Evolutionary conservation across 2,329 filamentous ascomycete genomes (phyloP).

Genomic region (Chalaropsis thielavioides): DNA sequence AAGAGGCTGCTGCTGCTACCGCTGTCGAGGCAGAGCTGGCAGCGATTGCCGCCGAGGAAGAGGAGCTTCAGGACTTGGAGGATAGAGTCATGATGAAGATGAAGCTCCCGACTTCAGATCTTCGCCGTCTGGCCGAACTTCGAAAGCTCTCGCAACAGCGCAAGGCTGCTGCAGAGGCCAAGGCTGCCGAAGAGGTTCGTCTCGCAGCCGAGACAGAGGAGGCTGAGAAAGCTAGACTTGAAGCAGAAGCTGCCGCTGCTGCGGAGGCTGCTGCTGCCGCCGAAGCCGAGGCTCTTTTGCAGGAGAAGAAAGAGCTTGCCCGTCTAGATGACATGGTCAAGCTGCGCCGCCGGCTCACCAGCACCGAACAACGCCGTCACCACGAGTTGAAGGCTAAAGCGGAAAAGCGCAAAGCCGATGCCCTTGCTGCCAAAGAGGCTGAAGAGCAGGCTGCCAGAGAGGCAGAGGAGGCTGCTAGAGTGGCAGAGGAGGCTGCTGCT

Average conservation of each 20-base stretch:
- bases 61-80: slow-evolving; percentile 22
- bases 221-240: slow-evolving; percentile 3
- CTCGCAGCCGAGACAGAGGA: slow-evolving; percentile 1
- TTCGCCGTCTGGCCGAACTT: not conserved
- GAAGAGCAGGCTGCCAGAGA: slow-evolving; percentile 22
- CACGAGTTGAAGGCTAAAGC: slow-evolving; percentile 9
- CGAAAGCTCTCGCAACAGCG: slow-evolving; percentile 24
- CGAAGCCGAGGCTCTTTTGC: slow-evolving; percentile 22
- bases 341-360: slow-evolving; percentile 11
- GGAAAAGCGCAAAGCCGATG: slow-evolving; percentile 23
- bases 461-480: slow-evolving; percentile 22
- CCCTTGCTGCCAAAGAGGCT: slow-evolving; percentile 23
- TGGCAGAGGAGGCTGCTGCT: slow-evolving; percentile 22
- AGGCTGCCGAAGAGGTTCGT: slow-evolving; percentile 20
- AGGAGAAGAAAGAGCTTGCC: slow-evolving; percentile 23
- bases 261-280: slow-evolving; percentile 18
- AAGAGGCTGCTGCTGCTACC: slow-evolving; percentile 7
- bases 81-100: slow-evolving; percentile 18
- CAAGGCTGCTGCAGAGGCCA: slow-evolving; percentile 23
- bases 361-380: not conserved
- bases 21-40: slow-evolving; percentile 7
- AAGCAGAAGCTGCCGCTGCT: slow-evolving; percentile 16
- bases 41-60: slow-evolving; percentile 19
- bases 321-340: slow-evolving; percentile 11
- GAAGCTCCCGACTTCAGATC: not conserved